Conservation (phyloP, 176 grass and related monocot species). For the Areca catechu region DNA sequence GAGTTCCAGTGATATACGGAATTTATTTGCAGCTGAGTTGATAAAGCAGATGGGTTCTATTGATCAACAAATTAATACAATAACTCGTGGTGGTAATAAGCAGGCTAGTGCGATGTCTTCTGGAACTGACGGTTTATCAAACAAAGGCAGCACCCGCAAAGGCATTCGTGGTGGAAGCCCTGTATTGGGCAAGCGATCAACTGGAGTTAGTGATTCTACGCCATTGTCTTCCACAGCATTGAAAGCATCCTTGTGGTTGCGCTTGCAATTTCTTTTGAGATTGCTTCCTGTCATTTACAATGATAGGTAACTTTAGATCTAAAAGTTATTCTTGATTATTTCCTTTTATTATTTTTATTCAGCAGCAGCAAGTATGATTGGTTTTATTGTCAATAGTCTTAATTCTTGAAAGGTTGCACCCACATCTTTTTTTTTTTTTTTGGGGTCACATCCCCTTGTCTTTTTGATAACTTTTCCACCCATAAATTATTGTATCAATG, state of each 20-base stretch:
- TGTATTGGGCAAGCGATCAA: constrained; percentile 56
- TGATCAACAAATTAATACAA: constrained; percentile 70
- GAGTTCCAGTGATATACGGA: constrained; percentile 64
- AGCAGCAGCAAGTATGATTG: too few species aligned
- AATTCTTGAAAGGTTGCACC: too few species aligned
- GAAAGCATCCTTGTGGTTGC: constrained; percentile 68
- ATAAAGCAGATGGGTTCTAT: constrained; percentile 93
- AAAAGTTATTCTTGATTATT: too few species aligned
- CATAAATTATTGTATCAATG: too few species aligned
- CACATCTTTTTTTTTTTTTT: too few species aligned
- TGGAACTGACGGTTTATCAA: constrained; percentile 57
- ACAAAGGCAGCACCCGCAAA: constrained; percentile 67
- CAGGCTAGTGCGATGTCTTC: constrained; percentile 50
- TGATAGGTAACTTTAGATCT: constrained; percentile 49
- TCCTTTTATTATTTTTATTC: not conserved
- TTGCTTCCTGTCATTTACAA: constrained; percentile 81
- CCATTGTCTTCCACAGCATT: constrained; percentile 68
- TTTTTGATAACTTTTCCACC: too few species aligned
- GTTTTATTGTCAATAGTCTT: too few species aligned
- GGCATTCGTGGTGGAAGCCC: constrained; percentile 73
- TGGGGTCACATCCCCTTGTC: too few species aligned
- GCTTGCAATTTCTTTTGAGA: constrained; percentile 90
- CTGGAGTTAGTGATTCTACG: constrained; percentile 51
- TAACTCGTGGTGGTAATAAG: constrained; percentile 58
- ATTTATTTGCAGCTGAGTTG: constrained; percentile 76